Evolutionary conservation across 805 yeast genomes (phyloP).

Genomic region (Yarrowia sp.): DNA sequence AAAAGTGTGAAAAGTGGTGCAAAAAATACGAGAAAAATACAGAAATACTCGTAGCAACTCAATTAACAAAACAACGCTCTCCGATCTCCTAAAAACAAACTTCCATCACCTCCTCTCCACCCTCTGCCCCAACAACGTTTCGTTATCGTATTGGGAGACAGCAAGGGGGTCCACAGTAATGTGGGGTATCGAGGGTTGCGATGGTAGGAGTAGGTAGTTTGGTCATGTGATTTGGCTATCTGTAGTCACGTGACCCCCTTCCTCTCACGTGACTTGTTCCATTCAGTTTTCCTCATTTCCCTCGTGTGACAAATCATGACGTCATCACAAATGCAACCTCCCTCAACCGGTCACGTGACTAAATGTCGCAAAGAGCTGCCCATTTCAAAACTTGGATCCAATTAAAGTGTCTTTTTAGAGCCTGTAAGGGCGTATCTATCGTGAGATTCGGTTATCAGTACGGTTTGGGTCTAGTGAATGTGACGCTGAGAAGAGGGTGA

Average conservation of each 20-base stretch:
- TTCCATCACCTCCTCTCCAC: not conserved
- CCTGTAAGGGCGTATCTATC: not conserved
- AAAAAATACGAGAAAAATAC: too few relatives aligned
- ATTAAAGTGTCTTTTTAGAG: not conserved
- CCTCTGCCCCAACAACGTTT: conserved; percentile 16
- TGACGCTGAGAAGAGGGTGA: too few relatives aligned
- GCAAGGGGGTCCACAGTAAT: conserved; percentile 18
- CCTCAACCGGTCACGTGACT: not conserved
- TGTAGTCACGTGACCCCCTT: not conserved
- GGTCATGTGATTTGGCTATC: not conserved
- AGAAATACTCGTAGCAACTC: not conserved
- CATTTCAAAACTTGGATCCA: not conserved
- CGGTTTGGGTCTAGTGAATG: too few relatives aligned
- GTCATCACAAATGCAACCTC: not conserved
- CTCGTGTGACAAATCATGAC: not conserved
- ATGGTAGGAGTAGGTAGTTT: too few relatives aligned
- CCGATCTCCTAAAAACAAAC: not conserved
- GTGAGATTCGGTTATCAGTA: not conserved
- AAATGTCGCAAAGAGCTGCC: conserved; percentile 5
- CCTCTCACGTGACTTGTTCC: too few relatives aligned
- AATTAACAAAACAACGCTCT: too few relatives aligned
- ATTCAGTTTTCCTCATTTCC: too few relatives aligned
- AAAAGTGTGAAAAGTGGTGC: too few relatives aligned
- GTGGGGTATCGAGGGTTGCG: conserved; percentile 4
- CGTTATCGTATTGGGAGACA: conserved; percentile 23